These are phyloP conservation scores for Pichia inconspicua DNA, from an alignment of 1,139 yeast genomes.

Conservation along the genomic window DNA sequence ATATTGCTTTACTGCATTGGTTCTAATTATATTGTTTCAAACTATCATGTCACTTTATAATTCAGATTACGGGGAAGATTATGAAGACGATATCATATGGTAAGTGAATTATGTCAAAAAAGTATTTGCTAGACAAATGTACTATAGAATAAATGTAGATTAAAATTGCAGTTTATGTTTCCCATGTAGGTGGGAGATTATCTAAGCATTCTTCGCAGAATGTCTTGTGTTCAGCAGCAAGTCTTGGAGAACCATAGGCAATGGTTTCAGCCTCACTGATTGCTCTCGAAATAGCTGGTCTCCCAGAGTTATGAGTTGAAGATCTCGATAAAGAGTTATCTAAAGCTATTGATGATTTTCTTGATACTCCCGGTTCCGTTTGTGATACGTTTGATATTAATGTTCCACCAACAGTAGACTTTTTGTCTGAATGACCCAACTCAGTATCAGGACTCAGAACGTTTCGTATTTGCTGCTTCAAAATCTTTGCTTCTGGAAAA, in stretches of 20 bases:
- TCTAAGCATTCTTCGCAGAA: constrained; percentile 24
- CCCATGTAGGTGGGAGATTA: constrained; percentile 23
- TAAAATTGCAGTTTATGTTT: constrained; percentile 11
- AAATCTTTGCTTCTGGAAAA: constrained; percentile 54
- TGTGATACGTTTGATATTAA: not conserved
- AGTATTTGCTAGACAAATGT: not conserved
- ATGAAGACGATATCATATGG: constrained; percentile 6
- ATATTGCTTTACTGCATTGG: not conserved
- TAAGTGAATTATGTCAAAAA: not conserved
- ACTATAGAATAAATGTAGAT: not conserved
- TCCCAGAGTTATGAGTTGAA: not conserved
- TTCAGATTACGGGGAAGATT: not conserved
- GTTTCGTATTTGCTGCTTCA: constrained; percentile 48
- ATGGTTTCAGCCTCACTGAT: constrained; percentile 1
- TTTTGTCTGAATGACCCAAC: constrained; percentile 40
- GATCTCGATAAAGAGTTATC: not conserved
- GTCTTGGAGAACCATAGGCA: constrained; percentile 12
- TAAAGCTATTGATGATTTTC: not conserved
- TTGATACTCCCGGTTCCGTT: not conserved
- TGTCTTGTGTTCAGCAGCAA: constrained; percentile 12
- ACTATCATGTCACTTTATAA: not conserved
- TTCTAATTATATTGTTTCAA: not conserved
- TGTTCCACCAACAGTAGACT: constrained; percentile 14
- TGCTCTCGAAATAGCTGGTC: not conserved
- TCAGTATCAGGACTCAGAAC: constrained; percentile 36